Evolutionary conservation across 2,329 filamentous ascomycete species (phyloP).

Genomic region (Claviceps pazoutovae): DNA sequence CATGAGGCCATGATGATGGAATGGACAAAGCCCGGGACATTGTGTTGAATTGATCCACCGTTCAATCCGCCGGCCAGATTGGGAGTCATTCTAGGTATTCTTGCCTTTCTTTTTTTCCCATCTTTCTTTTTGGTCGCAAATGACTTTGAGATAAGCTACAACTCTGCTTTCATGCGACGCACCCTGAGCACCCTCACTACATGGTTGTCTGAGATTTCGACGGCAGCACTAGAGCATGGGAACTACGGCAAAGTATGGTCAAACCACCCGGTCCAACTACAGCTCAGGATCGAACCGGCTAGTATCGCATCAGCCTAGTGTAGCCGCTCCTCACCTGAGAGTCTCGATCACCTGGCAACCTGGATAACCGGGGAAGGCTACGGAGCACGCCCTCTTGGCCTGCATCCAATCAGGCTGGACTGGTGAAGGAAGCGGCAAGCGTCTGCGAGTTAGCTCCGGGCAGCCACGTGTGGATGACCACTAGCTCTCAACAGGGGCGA

Average conservation of each 20-base stretch:
- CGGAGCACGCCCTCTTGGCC: background rate
- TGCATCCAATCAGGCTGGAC: background rate
- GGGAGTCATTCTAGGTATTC: too few relatives aligned
- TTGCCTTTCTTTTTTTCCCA: too few relatives aligned
- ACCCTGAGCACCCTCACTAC: too few relatives aligned
- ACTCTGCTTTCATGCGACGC: background rate
- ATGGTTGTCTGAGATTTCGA: background rate
- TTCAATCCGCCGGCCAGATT: too few relatives aligned
- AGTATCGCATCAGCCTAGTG: background rate
- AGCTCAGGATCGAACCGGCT: background rate
- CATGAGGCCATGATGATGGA: too few relatives aligned
- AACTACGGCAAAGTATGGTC: background rate
- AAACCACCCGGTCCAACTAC: background rate
- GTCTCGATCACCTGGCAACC: background rate
- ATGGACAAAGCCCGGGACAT: too few relatives aligned
- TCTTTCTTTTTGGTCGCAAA: background rate
- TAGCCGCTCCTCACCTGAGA: background rate
- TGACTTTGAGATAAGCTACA: background rate
- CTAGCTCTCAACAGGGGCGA: background rate
- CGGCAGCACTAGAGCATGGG: background rate
- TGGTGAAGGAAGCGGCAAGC: background rate
- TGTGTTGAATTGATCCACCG: too few relatives aligned
- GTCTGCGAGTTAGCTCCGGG: slow-evolving; percentile 9
- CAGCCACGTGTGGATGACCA: slow-evolving; percentile 10
- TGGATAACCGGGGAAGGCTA: background rate